These are phyloP conservation scores for Ceratocystis papillata DNA, from an alignment of 2,329 filamentous ascomycete species.

Conservation along the genomic window DNA sequence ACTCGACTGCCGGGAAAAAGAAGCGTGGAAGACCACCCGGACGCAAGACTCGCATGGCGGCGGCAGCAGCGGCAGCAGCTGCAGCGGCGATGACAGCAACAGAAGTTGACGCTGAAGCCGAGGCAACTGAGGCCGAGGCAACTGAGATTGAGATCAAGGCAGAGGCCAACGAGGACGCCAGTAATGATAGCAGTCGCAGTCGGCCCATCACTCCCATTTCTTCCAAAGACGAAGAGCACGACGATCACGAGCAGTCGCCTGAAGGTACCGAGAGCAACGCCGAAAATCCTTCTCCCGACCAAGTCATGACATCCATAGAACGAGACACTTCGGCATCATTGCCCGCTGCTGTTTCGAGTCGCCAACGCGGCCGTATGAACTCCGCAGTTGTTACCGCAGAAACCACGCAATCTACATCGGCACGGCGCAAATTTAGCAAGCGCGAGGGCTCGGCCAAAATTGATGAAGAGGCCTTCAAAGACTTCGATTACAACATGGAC, in stretches of 20 bases:
- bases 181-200: slow-evolving; percentile 27
- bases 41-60: slow-evolving; percentile 27
- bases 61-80: slow-evolving; percentile 33
- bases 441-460: slow-evolving; percentile 67
- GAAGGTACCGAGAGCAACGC: neutral
- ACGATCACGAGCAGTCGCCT: slow-evolving; percentile 31
- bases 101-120: neutral
- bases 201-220: slow-evolving; percentile 14
- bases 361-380: slow-evolving; percentile 38
- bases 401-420: slow-evolving; percentile 66
- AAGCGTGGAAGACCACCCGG: slow-evolving; percentile 35
- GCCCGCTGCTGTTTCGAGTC: slow-evolving; percentile 24
- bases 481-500: slow-evolving; percentile 83
- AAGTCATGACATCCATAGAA: slow-evolving; percentile 34
- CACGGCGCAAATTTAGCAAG: slow-evolving; percentile 75
- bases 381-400: slow-evolving; percentile 30
- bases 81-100: slow-evolving; percentile 28
- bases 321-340: slow-evolving; percentile 31
- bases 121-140: neutral
- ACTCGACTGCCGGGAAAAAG: slow-evolving; percentile 31
- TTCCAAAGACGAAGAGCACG: slow-evolving; percentile 26
- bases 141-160: slow-evolving; percentile 26
- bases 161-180: slow-evolving; percentile 29
- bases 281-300: slow-evolving; percentile 28
- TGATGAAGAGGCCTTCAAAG: slow-evolving; percentile 81